Evolutionary conservation across 345 rosid species (phyloP), one percentile per base, ranked within the genome.

Genomic region (Lepidium aucheri): DNA sequence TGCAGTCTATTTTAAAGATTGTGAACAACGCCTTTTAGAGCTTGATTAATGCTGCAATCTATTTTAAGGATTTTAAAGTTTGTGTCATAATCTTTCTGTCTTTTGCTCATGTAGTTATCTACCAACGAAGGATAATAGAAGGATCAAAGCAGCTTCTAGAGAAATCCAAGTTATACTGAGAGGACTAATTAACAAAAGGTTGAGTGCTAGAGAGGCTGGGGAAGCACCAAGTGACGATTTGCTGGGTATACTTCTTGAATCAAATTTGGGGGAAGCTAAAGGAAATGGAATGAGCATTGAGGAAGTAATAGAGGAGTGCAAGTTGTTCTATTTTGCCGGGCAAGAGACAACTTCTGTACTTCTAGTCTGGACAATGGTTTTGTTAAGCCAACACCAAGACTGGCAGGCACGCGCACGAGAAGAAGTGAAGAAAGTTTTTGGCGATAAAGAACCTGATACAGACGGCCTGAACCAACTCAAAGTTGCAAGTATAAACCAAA

Each of bases 381-480:
- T 88, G 18, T 58, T 84, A 63, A 74, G 83, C 55, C 20, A 67
- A 28, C 68, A 84, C 52, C 73, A 69, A 35, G 51, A 83, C 13
- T 89, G 93, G 96, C 90, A 86, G 56, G 67, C 68, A 9, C 74
- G 63, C 4, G 86, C 83, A 15, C 77, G 90, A 70, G 80, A 86
- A 61, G 88, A 86, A 63, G 82, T 86, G 53, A 32, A 74, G 7
- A 74, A 58, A 39, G 77, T 76, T 12, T 82, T 86, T 30, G 81
- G 85, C 2, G 51, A 65, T 32, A 58, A 68, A 2, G 56, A 62
- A 22, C 83, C 80, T 0, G 65, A 68, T 36, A 20, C 51, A 12
- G 78, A 77, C 2, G 63, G 76, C 20, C 34, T 81, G 2, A 67
- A 44, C 68, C 80, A 49, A 41, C 83, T 83, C 4, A 83, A 83